Percentiles rank a stretch among this genome's conserved stretches.
These are phyloP conservation scores for Paspalum notatum DNA, from an alignment of 176 grass and related monocot genomes.

Conservation along the genomic window DNA sequence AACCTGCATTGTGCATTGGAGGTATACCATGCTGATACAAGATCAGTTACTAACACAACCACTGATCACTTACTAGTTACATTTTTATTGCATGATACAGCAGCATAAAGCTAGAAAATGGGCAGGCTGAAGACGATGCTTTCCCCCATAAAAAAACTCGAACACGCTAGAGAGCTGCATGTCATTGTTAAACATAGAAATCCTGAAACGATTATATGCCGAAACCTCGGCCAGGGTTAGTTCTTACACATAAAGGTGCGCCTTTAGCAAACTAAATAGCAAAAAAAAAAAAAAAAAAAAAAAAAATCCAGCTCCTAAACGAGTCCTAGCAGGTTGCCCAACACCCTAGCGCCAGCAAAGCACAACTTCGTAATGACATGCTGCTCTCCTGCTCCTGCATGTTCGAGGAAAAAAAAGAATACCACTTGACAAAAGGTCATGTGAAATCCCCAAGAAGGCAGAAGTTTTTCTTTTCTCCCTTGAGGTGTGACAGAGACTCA, in stretches of 20 bases:
- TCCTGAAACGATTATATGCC: no score
- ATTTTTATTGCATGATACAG: slow-evolving; percentile 10
- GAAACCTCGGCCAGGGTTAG: no score
- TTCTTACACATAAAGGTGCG: no score
- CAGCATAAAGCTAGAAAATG: slow-evolving; percentile 8
- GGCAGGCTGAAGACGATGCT: not conserved
- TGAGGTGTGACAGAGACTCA: slow-evolving; percentile 10
- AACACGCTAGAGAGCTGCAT: no score
- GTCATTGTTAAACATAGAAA: no score
- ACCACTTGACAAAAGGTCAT: not conserved
- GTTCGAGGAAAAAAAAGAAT: slow-evolving; percentile 5
- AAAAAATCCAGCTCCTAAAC: no score
- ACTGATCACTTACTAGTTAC: not conserved
- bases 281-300: no score
- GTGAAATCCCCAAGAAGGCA: not conserved
- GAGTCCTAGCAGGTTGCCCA: no score
- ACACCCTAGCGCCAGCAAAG: no score
- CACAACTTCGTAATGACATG: no score
- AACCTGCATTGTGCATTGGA: slow-evolving; percentile 1
- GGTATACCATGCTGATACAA: slow-evolving; percentile 4
- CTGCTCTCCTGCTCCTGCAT: no score
- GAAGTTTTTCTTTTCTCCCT: not conserved
- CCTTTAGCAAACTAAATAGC: no score
- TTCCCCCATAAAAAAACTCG: not conserved
- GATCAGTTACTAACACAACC: not conserved